Conservation (phyloP, 148 eudicot genomes). For the Polygonum aviculare region DNA sequence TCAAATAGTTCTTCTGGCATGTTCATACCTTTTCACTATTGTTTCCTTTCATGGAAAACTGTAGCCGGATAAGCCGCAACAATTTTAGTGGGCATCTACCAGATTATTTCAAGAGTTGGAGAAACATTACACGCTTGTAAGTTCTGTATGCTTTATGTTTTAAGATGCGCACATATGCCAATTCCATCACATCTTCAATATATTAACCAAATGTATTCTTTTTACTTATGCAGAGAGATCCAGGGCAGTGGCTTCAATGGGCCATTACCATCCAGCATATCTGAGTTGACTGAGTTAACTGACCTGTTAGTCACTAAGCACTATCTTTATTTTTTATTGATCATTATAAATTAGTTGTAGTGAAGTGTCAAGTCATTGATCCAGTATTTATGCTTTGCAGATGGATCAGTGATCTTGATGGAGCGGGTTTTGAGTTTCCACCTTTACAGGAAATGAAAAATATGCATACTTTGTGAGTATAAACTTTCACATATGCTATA, state of each 20-base stretch:
- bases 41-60: not conserved
- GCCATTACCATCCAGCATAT: constrained; percentile 52
- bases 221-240: constrained; percentile 50
- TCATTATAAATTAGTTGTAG: not conserved
- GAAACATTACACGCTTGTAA: constrained; percentile 38
- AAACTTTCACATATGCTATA: not conserved
- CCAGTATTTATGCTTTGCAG: constrained; percentile 20
- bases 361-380: not conserved
- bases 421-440: constrained; percentile 48
- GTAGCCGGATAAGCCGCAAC: constrained; percentile 47
- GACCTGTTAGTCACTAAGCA: constrained; percentile 40
- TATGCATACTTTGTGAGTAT: constrained; percentile 36
- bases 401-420: constrained; percentile 49
- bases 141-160: constrained; percentile 8
- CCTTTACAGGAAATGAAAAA: constrained; percentile 21
- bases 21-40: not conserved
- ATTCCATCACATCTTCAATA: not conserved
- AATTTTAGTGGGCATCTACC: constrained; percentile 50
- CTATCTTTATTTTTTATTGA: constrained; percentile 9
- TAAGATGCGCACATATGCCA: not conserved
- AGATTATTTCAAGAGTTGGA: constrained; percentile 31
- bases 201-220: not conserved
- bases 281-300: constrained; percentile 29
- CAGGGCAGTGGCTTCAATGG: constrained; percentile 64
- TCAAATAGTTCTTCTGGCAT: not conserved